Base-by-base conservation (phyloP, 768 basidiomycete species). In the Porphyrellus cyaneotinctus region DNA sequence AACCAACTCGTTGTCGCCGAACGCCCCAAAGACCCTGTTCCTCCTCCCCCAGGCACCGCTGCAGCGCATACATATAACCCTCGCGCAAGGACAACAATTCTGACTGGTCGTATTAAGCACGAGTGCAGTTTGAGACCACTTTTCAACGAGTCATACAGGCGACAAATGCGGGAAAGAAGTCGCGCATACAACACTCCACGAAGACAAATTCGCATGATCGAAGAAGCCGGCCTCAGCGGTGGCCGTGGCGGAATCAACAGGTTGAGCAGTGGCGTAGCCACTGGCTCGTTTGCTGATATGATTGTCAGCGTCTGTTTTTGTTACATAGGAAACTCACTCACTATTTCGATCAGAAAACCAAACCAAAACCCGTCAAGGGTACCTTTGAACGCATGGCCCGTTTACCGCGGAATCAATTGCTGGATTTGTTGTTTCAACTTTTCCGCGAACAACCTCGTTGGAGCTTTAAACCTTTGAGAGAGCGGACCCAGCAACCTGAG, bases 371-470 rank as follows among this genome's bases (percentile, higher is more conserved):
- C 2, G 68, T 76, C 17, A 88, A 89, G 59, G 86, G 86, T 26
- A 74, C 80, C 14, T 88, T 88, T 72, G 91, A 94, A 70, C 87
- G 89, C 59, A 88, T 90, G 82, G 86, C 88, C n/a, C 89, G 94
- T 66, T 85, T 97, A 72, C 91, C 91, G 7, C 79, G 87, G 49
- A 88, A 92, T 71, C 88, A 95, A 64, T 79, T 97, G 9, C 77
- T 92, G 68, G 91, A 97, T 67, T 72, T 86, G 49, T 77, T 97
- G 37, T 95, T 95, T 71, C 60, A 71, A 2, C 75, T 85, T 7
- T 97, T 95, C 75, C 79, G 81, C 53, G 84, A 91, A 54, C 79
- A 79, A 39, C 80, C 85, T n/a, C 84, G 83, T 46, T 97, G 93
- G 93, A 75, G 81, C 52, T 84, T 93, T 66, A 85, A 85, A 58